Base-by-base conservation (phyloP, 352 stramenopile genomes). In the Globisporangium mamillatum region DNA sequence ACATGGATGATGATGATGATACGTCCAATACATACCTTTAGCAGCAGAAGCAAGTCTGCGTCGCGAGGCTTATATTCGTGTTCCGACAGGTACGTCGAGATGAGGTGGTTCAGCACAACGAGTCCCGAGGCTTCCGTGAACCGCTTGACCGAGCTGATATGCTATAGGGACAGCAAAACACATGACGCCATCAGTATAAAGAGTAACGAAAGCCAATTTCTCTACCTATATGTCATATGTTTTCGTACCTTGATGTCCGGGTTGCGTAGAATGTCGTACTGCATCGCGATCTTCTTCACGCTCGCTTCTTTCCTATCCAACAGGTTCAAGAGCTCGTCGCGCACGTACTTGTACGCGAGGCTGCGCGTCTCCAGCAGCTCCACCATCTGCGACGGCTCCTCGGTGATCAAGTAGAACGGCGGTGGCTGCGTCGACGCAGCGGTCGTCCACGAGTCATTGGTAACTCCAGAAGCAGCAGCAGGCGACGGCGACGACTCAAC, bases 211-310 rank as follows among this genome's bases (percentile, higher is more conserved):
- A n/a, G 24, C 34, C 36, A 18, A 44, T 44, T 44, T 44, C 36
- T 44, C 36, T 44, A 44, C 36, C 36, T 44, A 14, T 32, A 32
- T 32, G 36, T 18, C 4, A 12, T 44, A 4, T 44, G 4, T 20
- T 48, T 48, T 20, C 62, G 29, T 48, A 76, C 73, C 60, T 82
- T 82, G 41, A 89, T 79, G 60, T 89, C 81, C 8, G 71, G 58
- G 53, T 93, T 91, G 8, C 66, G 59, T n/a, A 93, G 71, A 34
- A 91, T 68, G 41, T 86, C 80, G 41, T 84, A 85, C 27, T 91
- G 81, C 38, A 90, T 68, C 29, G 75, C 60, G 41, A 72, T 80
- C 64, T 86, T 89, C 46, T 77, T 74, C 1, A 16, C 52, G 24
- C 41, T 72, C 27, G 77, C 75, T 56, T 89, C 74, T 27, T 59